Evolutionary conservation across 148 eudicot genomes (phyloP), one percentile per base, ranked within the genome.

Genomic region (Vaccinium macrocarpon): DNA sequence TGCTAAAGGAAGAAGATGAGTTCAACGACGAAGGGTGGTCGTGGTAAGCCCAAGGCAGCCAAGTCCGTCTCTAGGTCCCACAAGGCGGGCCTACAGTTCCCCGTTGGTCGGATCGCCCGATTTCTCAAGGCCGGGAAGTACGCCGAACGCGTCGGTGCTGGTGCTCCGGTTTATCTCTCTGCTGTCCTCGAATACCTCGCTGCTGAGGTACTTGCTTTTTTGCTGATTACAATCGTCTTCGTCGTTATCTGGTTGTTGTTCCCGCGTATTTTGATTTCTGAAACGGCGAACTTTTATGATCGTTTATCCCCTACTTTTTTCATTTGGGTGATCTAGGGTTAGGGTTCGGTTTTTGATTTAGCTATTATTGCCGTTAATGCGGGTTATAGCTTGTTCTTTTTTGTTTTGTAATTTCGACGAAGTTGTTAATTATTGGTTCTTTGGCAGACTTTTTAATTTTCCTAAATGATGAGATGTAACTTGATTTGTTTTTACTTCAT

Each of bases 81-180:
- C n/a, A 87, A 87, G 79, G 89, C 89, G 12, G 89, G 89, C 6
- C 86, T 87, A 4, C 89, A 87, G 86, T 87, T 87, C 64, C 88
- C 88, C 29, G 88, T 87, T 18, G 86, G 86, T 2, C 84, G 88
- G 76, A 84, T 87, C 79, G 88, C 88, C n/a, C 83, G 88, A 5
- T 87, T 83, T 18, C 81, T 87, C 48, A 87, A 87, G 74, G 66
- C 86, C 15, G 86, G 88, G 0, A 87, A 84, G 79, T 87, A 87
- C 10, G 82, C 88, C 5, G 88, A 87, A 70, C 83, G 87, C 6
- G 87, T 85, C 27, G 87, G 87, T 10, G 84, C 87, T 70, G 88
- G 88, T 0, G 85, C 88, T 66, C 88, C 88, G 14, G 88, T 87
- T 1, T 87, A 87, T 61, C 86, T 87, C 51, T 84, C 88, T 46